phyloP scores from a whole-genome alignment of 306 rosid species.

The Styphnolobium japonicum region DNA sequence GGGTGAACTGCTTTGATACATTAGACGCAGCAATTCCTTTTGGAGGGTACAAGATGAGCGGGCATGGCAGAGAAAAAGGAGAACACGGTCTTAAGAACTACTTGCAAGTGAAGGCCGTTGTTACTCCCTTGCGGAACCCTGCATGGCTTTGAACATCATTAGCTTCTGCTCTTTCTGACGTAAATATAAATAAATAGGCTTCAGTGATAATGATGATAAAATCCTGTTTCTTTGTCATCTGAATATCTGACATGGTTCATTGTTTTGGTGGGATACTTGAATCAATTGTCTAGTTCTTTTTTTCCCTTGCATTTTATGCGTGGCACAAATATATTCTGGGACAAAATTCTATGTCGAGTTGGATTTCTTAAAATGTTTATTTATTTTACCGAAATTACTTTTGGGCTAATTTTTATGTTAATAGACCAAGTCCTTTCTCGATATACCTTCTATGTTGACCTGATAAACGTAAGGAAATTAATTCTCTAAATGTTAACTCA shows the following conservation, averaged over 20 bases:
- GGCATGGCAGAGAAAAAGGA: conserved; percentile 78
- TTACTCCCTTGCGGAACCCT: conserved; percentile 60
- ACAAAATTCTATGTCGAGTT: background rate
- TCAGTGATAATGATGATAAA: background rate
- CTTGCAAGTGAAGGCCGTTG: conserved; percentile 88
- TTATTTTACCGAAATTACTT: no score
- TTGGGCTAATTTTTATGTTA: no score
- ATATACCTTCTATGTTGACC: no score
- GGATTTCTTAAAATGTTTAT: background rate
- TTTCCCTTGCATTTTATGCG: background rate
- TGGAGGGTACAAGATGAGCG: conserved; percentile 88
- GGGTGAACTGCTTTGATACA: conserved; percentile 63
- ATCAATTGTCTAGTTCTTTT: background rate
- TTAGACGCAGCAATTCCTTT: conserved; percentile 86
- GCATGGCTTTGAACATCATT: conserved; percentile 60
- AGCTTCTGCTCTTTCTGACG: background rate
- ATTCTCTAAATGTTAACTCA: no score
- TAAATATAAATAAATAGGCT: conserved; percentile 23
- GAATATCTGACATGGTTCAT: background rate
- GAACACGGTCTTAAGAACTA: conserved; percentile 60
- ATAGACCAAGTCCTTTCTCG: no score
- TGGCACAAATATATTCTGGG: background rate
- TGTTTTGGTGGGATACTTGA: background rate
- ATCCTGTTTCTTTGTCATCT: background rate
- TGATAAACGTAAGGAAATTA: no score